Conservation (phyloP, 2,329 filamentous ascomycete species). For the Grosmannia clavigera region DNA sequence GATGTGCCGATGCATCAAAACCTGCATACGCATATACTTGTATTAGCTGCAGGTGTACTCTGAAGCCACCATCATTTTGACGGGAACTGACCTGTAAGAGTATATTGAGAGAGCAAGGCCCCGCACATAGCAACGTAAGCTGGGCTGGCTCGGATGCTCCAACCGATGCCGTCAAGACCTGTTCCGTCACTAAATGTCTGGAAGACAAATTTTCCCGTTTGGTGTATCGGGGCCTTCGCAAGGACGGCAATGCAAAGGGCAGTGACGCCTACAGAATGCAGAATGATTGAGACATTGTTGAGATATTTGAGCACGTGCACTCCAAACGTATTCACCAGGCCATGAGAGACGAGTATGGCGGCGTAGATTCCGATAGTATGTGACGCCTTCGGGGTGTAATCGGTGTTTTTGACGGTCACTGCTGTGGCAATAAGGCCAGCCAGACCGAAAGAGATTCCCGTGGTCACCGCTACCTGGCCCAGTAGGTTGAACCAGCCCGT, state of each 20-base stretch:
- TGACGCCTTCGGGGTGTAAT: constrained; percentile 27
- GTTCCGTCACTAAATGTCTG: constrained; percentile 41
- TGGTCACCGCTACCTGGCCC: constrained; percentile 29
- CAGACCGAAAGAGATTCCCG: constrained; percentile 28
- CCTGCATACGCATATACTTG: constrained; percentile 18
- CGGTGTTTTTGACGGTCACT: constrained; percentile 23
- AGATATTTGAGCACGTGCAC: constrained; percentile 41
- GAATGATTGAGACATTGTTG: constrained; percentile 42
- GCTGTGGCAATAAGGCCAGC: constrained; percentile 25
- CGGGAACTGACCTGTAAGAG: constrained; percentile 13
- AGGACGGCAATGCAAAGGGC: constrained; percentile 42
- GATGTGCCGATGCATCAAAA: constrained; percentile 43
- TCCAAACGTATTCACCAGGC: constrained; percentile 43
- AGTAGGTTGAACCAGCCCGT: constrained; percentile 31
- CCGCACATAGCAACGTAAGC: constrained; percentile 43
- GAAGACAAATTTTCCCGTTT: constrained; percentile 43
- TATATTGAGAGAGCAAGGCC: constrained; percentile 40
- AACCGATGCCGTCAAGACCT: constrained; percentile 32
- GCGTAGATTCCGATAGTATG: constrained; percentile 48
- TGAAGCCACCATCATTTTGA: too few relatives aligned
- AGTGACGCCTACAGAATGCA: constrained; percentile 41
- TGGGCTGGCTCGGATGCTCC: constrained; percentile 37
- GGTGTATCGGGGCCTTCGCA: constrained; percentile 43
- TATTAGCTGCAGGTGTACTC: background rate
- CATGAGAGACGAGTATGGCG: constrained; percentile 41